Evolutionary conservation across 192 early-diverging fungal species (phyloP).

Genomic region (Linnemannia exigua): DNA sequence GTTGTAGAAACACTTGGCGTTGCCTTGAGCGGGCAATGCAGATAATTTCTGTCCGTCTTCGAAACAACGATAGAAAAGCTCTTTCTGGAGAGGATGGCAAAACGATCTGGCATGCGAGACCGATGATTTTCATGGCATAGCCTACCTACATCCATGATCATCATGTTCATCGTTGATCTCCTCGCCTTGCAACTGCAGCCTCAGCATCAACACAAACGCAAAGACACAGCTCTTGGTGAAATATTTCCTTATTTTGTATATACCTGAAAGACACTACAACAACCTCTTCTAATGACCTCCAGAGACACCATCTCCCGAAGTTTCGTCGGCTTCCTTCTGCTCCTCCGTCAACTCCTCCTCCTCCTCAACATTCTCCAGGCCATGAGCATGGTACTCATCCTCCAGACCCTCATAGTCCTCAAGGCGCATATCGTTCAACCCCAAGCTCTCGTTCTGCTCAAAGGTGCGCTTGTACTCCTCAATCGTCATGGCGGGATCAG

Average conservation of each 20-base stretch:
- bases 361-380: constrained; percentile 10
- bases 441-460: constrained; percentile 91
- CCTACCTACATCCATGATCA: too few relatives aligned
- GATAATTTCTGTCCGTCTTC: too few relatives aligned
- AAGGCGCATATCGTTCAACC: constrained; percentile 90
- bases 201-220: neutral
- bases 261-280: too few relatives aligned
- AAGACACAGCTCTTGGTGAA: neutral
- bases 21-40: too few relatives aligned
- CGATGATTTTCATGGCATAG: too few relatives aligned
- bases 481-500: constrained; percentile 93
- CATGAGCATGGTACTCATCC: neutral
- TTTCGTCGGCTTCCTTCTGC: constrained; percentile 47
- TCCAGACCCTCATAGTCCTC: constrained; percentile 72
- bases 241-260: neutral
- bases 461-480: constrained; percentile 88
- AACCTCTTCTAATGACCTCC: constrained; percentile 35
- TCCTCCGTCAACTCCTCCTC: constrained; percentile 39
- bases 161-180: too few relatives aligned
- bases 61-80: too few relatives aligned
- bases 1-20: too few relatives aligned
- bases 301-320: constrained; percentile 44
- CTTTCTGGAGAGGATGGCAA: too few relatives aligned
- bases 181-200: too few relatives aligned
- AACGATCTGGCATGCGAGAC: too few relatives aligned